These are phyloP conservation scores for Trichophyton verrucosum DNA, from an alignment of 2,329 filamentous ascomycete species.

Conservation along the genomic window DNA sequence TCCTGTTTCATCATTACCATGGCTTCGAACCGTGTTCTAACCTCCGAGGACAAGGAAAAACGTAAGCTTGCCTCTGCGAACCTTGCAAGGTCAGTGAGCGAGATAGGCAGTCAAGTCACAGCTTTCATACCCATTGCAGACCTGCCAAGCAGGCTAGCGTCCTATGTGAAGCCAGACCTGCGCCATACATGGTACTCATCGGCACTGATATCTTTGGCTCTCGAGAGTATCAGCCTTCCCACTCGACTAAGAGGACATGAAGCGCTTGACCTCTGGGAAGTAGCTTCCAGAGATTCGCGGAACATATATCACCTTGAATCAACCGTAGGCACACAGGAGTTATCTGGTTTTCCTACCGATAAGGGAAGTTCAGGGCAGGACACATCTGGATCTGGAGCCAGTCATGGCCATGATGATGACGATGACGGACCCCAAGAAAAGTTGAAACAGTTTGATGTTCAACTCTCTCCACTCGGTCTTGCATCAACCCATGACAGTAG, in stretches of 20 bases:
- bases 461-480: slow-evolving; percentile 26
- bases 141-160: slow-evolving; percentile 44
- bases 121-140: slow-evolving; percentile 64
- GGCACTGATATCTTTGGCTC: slow-evolving; percentile 59
- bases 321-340: slow-evolving; percentile 36
- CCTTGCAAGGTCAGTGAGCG: slow-evolving; percentile 56
- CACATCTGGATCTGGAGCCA: not conserved
- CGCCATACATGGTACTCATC: slow-evolving; percentile 67
- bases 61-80: slow-evolving; percentile 57
- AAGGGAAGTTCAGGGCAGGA: too few species aligned
- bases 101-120: slow-evolving; percentile 58
- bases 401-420: not conserved
- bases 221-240: slow-evolving; percentile 69
- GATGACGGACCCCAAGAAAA: not conserved
- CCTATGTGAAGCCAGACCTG: slow-evolving; percentile 47
- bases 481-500: slow-evolving; percentile 17
- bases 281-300: slow-evolving; percentile 54
- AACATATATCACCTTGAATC: slow-evolving; percentile 64
- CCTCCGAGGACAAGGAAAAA: slow-evolving; percentile 33
- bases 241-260: slow-evolving; percentile 42
- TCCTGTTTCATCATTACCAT: slow-evolving; percentile 27
- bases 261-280: slow-evolving; percentile 37
- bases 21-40: not conserved
- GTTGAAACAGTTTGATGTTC: slow-evolving; percentile 27
- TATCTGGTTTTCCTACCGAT: not conserved